Evolutionary conservation across 2,329 filamentous ascomycete genomes (phyloP).

Genomic region (Plenodomus tracheiphilus): DNA sequence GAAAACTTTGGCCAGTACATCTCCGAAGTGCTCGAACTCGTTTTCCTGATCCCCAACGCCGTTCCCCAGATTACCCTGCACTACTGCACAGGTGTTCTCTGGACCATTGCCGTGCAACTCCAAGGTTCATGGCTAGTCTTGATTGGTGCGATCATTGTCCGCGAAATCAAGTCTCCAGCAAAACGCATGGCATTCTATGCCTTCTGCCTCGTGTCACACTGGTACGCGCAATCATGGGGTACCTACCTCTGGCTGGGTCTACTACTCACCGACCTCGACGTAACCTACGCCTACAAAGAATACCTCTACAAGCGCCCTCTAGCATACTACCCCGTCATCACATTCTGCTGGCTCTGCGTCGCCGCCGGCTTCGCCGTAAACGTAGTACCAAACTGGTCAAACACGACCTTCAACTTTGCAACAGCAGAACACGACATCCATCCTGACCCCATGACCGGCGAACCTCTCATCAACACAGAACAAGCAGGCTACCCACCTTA

Average conservation of each 20-base stretch:
- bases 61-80: constrained; percentile 53
- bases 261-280: constrained; percentile 51
- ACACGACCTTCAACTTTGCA: constrained; percentile 41
- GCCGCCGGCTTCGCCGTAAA: constrained; percentile 42
- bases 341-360: constrained; percentile 34
- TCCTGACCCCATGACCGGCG: constrained; percentile 46
- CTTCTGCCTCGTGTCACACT: constrained; percentile 50
- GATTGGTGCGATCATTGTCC: constrained; percentile 48
- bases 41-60: constrained; percentile 54
- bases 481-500: constrained; percentile 49
- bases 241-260: constrained; percentile 52
- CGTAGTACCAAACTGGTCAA: constrained; percentile 42
- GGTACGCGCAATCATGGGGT: constrained; percentile 54
- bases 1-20: constrained; percentile 50
- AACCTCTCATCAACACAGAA: constrained; percentile 40
- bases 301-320: constrained; percentile 42
- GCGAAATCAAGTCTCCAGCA: constrained; percentile 51
- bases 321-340: constrained; percentile 45
- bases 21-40: constrained; percentile 50
- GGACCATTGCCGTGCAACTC: constrained; percentile 55
- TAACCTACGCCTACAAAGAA: constrained; percentile 51
- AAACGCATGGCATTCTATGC: constrained; percentile 53
- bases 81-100: constrained; percentile 55
- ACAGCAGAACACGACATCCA: constrained; percentile 50
- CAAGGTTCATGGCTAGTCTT: constrained; percentile 53